Base-by-base conservation (phyloP, 2,329 filamentous ascomycete genomes). In the Ophiostoma sp. region DNA sequence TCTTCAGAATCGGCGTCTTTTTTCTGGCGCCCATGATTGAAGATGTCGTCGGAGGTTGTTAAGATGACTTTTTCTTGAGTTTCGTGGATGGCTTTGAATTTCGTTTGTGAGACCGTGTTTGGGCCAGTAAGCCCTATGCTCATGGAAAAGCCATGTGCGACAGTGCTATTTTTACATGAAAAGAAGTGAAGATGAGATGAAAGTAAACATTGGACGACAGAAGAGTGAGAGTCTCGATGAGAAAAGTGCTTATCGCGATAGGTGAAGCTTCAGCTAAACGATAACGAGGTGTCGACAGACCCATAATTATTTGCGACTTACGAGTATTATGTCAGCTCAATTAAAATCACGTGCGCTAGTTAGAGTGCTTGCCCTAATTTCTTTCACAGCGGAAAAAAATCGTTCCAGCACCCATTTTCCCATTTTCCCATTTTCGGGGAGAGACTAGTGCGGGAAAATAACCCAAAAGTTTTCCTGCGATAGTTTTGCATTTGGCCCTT, bases 11-110 rank as follows among this genome's bases (percentile, higher is more conserved):
- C 36, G 77, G 74, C 66, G 79, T 78, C 72, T 82, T 82, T 71
- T 83, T 86, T 79, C 85, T 88, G 66, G 81, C 83, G 12, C 82
- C 83, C 86, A 89, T 89, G 1, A 19, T n/a, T 3, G 12, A 17
- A 12, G n/a, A n/a, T 45, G 39, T 64, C n/a, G 66, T 39, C 19
- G 5, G 22, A 52, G 15, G 12, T 9, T n/a, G 15, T 66, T 3
- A 36, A 63, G 7, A 63, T n/a, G 31, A 19, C 31, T 28, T 45
- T 39, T 59, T 19, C 11, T 66, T 48, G 15, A 2, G 15, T 48
- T 28, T 7, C 9, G 36, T 28, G 7, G 33, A 19, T n/a, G n/a
- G 33, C 28, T 31, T 68, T 45, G 11, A 6, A 48, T 31, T 22
- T 11, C 39, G 39, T 50, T 66, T 31, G n/a, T 36, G 5, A 17